Evolutionary conservation across 179 eudicot species (phyloP), one percentile per base, ranked within the genome.

Genomic region (Pouteria campechiana): DNA sequence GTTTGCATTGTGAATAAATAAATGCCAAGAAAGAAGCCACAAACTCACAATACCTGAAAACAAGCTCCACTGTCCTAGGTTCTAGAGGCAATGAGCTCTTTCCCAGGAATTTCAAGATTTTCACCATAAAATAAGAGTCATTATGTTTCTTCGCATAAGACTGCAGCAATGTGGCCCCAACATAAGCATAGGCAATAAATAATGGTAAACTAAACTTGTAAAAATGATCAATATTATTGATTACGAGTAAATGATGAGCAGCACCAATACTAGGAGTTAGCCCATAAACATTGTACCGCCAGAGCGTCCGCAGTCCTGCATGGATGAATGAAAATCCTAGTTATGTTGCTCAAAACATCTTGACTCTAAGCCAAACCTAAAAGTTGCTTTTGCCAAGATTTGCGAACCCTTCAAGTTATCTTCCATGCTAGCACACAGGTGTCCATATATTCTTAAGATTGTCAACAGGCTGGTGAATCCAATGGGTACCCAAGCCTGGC

Each of bases 31-130:
- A n/a, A n/a, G n/a, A n/a, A n/a, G n/a, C n/a, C n/a, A n/a, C n/a
- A n/a, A n/a, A n/a, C n/a, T n/a, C n/a, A n/a, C n/a, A n/a, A 20
- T 79, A 87, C 99, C 94, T 75, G 65, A 82, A 77, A 54, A 87
- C 76, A 43, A 79, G 61, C 58, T 87, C 96, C 17, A 92, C 94
- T 21, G 92, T 92, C 52, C 92, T 81, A 50, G 99, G 81, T 48
- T 82, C 96, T 74, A 87, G 35, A 18, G 82, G 85, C 41, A 92
- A 33, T 50, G 65, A 68, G 61, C 82, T 90, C 50, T 31, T 70
- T 56, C 70, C 75, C 59, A 92, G 49, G 62, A 70, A 78, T 38
- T 69, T 69, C 96, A 92, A 73, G 41, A 87, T 50, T 17, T 67
- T 70, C 38, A 50, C 60, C 96, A 79, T 62, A 63, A 92, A 77